These are phyloP conservation scores for Esteya vermicola DNA, from an alignment of 2,329 filamentous ascomycete genomes.

Conservation along the genomic window DNA sequence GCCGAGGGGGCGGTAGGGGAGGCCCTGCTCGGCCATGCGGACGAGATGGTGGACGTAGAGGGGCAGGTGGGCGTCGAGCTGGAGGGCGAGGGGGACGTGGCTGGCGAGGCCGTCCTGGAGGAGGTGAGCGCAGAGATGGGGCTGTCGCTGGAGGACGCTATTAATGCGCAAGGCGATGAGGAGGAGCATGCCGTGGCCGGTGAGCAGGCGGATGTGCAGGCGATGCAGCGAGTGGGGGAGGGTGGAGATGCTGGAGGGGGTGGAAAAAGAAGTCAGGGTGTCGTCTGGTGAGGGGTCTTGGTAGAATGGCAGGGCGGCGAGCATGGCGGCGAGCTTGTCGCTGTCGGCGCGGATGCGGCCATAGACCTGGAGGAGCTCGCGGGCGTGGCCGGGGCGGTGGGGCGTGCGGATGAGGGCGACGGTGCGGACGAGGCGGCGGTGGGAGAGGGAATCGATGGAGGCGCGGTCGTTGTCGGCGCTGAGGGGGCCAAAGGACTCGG, in stretches of 20 bases:
- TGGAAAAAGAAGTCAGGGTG: not conserved
- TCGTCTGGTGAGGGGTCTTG: not conserved
- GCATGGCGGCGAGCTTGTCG: not conserved
- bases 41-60: slow-evolving; percentile 3
- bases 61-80: not conserved
- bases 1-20: slow-evolving; percentile 7
- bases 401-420: not conserved
- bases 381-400: not conserved
- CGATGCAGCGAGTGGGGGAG: not conserved
- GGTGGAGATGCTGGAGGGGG: not conserved
- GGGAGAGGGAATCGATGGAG: slow-evolving; percentile 1
- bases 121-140: not conserved
- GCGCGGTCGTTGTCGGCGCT: not conserved
- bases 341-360: not conserved
- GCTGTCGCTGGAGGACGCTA: not conserved
- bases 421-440: not conserved
- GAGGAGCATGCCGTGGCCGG: slow-evolving; percentile 4
- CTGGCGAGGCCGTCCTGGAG: not conserved
- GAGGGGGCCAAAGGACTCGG: not conserved
- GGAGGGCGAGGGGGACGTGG: not conserved
- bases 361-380: not conserved
- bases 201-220: slow-evolving; percentile 5
- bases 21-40: slow-evolving; percentile 1
- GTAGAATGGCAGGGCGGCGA: slow-evolving; percentile 2
- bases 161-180: slow-evolving; percentile 6